Base-by-base conservation (phyloP, 2,329 filamentous ascomycete species). In the Sphaerulina populicola region DNA sequence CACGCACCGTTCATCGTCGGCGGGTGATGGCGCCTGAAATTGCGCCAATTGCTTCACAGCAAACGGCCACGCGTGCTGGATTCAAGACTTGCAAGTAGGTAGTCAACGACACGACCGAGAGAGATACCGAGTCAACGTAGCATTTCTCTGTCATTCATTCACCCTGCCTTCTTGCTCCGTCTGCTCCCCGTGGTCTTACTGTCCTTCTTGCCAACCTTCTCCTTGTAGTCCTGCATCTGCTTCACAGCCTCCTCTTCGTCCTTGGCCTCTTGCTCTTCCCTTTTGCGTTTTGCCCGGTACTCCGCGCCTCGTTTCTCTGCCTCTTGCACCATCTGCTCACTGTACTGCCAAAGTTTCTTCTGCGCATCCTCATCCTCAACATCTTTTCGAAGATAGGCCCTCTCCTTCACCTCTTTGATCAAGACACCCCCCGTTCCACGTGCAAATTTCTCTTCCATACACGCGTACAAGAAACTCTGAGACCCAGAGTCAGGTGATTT, bases 291-390 rank as follows among this genome's bases (percentile, higher is more conserved):
- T 42, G 77, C 78, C 52, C 81, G 70, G 51, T 76, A 78, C 44
- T 80, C 71, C 7, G 89, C 89, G 21, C 83, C 80, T 65, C 85
- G 80, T 72, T 87, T 94, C 69, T 97, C 90, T 11, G 84, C 79
- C 60, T 78, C 78, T 67, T 94, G 84, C 50, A 97, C 83, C 57
- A 94, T 79, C 64, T 81, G 81, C 63, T 95, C 90, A 64, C 86
- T 95, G 52, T 86, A 82, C 65, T 94, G 81, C 91, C 91, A 98
- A 12, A 98, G 73, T 66, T 83, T 80, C 77, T 94, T 89, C 52
- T 88, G 89, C 29, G 86, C 71, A 15, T 78, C 78, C 57, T 94
- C 89, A 64, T 94, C 86, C 57, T 78, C 40, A 8, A 96, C 76
- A 62, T 96, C 90, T 23, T 72, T 74, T 47, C 87, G 77, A 23